These are phyloP conservation scores for Protostelium mycophagum DNA, from an alignment of 78 protist species.

Conservation along the genomic window DNA sequence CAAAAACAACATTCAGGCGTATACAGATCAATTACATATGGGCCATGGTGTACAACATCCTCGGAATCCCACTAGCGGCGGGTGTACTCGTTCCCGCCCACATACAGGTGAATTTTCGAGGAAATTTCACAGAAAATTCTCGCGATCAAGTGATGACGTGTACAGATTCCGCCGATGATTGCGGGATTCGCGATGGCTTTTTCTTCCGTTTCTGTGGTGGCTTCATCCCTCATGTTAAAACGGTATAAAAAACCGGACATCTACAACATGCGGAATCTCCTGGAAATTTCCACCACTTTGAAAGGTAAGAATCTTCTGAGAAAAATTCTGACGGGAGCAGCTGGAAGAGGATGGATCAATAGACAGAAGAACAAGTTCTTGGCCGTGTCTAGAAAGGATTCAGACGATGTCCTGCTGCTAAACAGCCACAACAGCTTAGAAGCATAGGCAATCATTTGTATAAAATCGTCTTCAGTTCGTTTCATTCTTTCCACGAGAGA, in stretches of 20 bases:
- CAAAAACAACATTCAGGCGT: conserved; percentile 60
- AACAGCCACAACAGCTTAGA: too few relatives aligned
- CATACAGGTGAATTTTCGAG: not conserved
- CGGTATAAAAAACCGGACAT: conserved; percentile 53
- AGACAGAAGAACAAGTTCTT: too few relatives aligned
- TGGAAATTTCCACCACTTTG: too few relatives aligned
- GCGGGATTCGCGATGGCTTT: conserved; percentile 92
- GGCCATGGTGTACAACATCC: conserved; percentile 88
- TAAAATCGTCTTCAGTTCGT: too few relatives aligned
- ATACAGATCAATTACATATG: conserved; percentile 84
- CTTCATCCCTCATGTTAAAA: conserved; percentile 72
- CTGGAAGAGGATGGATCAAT: too few relatives aligned
- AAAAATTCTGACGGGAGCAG: too few relatives aligned
- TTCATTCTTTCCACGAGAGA: too few relatives aligned
- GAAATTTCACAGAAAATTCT: conserved; percentile 11
- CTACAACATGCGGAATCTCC: conserved; percentile 5
- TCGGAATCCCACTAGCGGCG: conserved; percentile 71
- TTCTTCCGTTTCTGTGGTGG: conserved; percentile 85
- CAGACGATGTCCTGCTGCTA: too few relatives aligned
- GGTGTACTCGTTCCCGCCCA: conserved; percentile 55
- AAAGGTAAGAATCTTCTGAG: too few relatives aligned
- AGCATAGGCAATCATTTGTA: too few relatives aligned
- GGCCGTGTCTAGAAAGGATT: too few relatives aligned
- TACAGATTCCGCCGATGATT: conserved; percentile 80
- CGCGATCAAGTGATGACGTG: not conserved